Base-by-base conservation (phyloP, 1,284 basidiomycete species). In the Cystobasidiaceae sp. region DNA sequence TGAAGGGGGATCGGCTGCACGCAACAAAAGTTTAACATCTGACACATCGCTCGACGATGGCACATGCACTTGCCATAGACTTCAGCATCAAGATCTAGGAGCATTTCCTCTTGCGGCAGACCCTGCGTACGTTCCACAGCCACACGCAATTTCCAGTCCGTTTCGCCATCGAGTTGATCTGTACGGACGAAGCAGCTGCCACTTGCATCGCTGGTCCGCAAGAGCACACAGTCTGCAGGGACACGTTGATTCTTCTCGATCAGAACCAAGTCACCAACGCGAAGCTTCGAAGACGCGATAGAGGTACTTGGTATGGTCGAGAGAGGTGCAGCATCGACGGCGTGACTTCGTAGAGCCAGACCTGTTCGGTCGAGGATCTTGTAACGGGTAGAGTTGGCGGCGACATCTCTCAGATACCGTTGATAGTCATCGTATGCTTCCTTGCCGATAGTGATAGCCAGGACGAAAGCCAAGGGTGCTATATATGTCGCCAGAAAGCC, bases 371-470 rank as follows among this genome's bases (percentile, higher is more conserved):
- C 85, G 6, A 97, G 82, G 56, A 91, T 83, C 61, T 90, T 83
- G 76, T 97, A 98, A 63, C 86, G 86, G 51, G 90, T 87, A 0
- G 93, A 94, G 76, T 99, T 99, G 68, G 93, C 93, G 77, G 97
- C 93, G 37, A 85, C 82, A 76, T 98, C 96, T 30, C 96, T 85
- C 8, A 87, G 83, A 75, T 93, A 85, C 23, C 96, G 89, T 70
- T 89, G 88, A 80, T 93, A 97, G 78, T 99, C 96, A 75, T 99
- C 96, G 73, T 92, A 91, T 0, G 94, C 96, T 78, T 99, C 96
- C 77, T 99, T 99, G 23, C 93, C 93, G 83, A 98, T 96, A 1
- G 96, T 98, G 8, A 99, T 88, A 57, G 81, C 84, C 1, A 98
- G 82, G 0, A 98, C 96, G 73, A 99, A 97, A 0, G 90, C 93